Evolutionary conservation across 2,329 filamentous ascomycete genomes (phyloP), one percentile per base, ranked within the genome.

Genomic region (Coleophoma eucalyptorum): DNA sequence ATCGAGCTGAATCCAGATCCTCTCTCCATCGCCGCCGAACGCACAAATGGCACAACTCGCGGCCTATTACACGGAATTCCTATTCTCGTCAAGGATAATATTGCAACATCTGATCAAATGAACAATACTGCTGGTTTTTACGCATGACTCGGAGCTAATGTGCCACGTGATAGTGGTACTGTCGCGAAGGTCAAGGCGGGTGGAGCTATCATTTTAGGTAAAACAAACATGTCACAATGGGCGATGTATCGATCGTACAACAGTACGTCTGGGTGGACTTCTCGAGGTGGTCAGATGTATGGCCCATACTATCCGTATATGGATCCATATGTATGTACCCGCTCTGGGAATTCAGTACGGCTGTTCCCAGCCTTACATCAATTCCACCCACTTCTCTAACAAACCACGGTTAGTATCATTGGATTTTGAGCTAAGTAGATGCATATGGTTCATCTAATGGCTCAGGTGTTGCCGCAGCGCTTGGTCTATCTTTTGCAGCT

Each of bases 41-140:
- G 10, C 15, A 10, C 15, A 10, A 10, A 10, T 35, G 10, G 10
- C 33, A 15, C 33, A 35, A 10, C 10, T 35, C 10, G 15, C 33
- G 54, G 59, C 1, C 76, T 76, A 6, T 65, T 81, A 1, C 78
- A 82, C 62, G 79, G 80, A 2, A 70, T 82, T 3, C 80, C 79
- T 0, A 75, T 83, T 41, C 64, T 82, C n/a, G 74, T 82, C 66
- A 82, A 83, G 64, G 77, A 80, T 15, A 35, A 35, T 35, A 35
- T 35, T 15, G 33, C 15, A 15, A 35, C 33, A 15, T 10, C 10
- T 10, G 33, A 35, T 35, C 10, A 35, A 10, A 10, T 35, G 10
- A 10, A 35, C 33, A 15, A 10, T 10, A 10, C 33, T 35, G 33
- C 33, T 10, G 33, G 43, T 31, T 71, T 16, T 37, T 41, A 15